These are phyloP conservation scores for Colletotrichum neosansevieriae DNA, from an alignment of 2,329 filamentous ascomycete species.

Conservation along the genomic window DNA sequence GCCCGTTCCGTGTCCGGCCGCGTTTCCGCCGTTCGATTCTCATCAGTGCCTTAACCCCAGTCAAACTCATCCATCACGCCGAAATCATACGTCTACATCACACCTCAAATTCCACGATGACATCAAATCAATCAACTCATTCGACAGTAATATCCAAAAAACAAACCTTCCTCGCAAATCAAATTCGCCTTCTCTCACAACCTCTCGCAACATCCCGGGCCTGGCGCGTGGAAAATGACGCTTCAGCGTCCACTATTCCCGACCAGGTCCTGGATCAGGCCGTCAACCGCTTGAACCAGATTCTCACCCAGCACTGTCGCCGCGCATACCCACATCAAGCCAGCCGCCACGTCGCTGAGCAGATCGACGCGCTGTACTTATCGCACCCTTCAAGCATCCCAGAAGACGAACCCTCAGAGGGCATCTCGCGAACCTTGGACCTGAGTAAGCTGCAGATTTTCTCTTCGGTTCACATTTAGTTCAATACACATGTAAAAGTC, in stretches of 20 bases:
- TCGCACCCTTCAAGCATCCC: constrained; percentile 48
- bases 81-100: neutral
- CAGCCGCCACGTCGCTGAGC: constrained; percentile 78
- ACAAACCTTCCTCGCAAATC: constrained; percentile 71
- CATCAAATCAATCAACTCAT: neutral
- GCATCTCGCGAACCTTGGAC: constrained; percentile 57
- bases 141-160: constrained; percentile 71
- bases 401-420: constrained; percentile 54
- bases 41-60: too few species aligned
- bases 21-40: neutral
- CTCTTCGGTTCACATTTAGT: too few species aligned
- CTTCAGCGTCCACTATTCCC: constrained; percentile 55
- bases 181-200: constrained; percentile 73
- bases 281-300: constrained; percentile 69
- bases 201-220: constrained; percentile 66
- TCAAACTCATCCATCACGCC: neutral
- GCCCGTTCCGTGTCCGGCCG: constrained; percentile 14
- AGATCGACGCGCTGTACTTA: constrained; percentile 76
- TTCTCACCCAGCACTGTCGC: constrained; percentile 73
- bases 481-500: too few species aligned
- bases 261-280: constrained; percentile 68
- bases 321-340: constrained; percentile 76
- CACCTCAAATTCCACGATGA: neutral
- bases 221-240: constrained; percentile 63
- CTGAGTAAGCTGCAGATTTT: constrained; percentile 50